Percentiles rank a stretch among this genome's conserved stretches.
Conservation (phyloP, 768 basidiomycete species). For the Russula brevipes region DNA sequence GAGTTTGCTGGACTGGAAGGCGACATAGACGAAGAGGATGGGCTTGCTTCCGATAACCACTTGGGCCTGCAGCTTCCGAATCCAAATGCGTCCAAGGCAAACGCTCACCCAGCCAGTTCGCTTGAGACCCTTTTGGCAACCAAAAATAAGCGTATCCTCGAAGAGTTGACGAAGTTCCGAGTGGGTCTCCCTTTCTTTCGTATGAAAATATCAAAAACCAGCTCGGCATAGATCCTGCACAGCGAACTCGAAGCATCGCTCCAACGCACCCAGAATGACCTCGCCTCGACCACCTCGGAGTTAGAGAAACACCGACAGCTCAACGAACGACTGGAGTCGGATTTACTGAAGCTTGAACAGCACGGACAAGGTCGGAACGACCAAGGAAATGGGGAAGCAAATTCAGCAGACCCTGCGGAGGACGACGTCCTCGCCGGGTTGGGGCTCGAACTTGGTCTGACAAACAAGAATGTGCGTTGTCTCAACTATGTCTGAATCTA, state of each 20-base stretch:
- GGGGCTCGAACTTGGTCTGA: conserved; percentile 68
- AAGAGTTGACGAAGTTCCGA: conserved; percentile 88
- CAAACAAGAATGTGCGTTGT: conserved; percentile 29
- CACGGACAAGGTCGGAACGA: conserved; percentile 39
- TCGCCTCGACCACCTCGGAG: conserved; percentile 56
- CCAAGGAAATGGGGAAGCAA: conserved; percentile 27
- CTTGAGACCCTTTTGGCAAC: conserved; percentile 86
- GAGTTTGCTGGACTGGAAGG: conserved; percentile 90
- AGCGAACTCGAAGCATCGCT: conserved; percentile 73
- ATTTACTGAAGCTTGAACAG: conserved; percentile 76
- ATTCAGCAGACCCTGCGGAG: conserved; percentile 32
- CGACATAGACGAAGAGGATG: conserved; percentile 56
- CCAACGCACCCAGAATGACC: conserved; percentile 49
- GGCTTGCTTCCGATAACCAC: conserved; percentile 32
- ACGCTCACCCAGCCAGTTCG: conserved; percentile 69
- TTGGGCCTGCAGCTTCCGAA: conserved; percentile 71
- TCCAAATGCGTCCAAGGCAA: conserved; percentile 84
- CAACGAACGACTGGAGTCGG: conserved; percentile 89
- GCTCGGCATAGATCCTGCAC: conserved; percentile 60
- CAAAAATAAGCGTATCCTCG: conserved; percentile 90
- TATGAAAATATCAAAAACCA: neutral
- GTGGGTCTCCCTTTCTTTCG: conserved; percentile 39
- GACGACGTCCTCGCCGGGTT: conserved; percentile 53
- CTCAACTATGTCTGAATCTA: neutral
- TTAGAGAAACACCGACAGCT: conserved; percentile 71